A percentile compares a stretch with the other conserved stretches of the same genome.
phyloP scores from a whole-genome alignment of 495 filamentous ascomycete genomes.

The Xylaria telfairii region DNA sequence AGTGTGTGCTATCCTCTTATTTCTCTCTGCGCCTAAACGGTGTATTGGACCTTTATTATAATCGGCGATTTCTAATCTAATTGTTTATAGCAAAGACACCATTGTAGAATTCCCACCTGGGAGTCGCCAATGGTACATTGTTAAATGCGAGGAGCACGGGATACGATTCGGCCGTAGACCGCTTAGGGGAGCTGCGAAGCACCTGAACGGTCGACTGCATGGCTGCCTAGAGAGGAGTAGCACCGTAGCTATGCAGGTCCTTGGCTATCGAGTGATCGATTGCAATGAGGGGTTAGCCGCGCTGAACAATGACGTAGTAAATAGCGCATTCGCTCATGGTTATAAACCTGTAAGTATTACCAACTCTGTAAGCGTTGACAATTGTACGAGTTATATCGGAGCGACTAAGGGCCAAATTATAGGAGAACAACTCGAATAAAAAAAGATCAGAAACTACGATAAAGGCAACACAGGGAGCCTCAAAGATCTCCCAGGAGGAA shows the following conservation, averaged over 20 bases:
- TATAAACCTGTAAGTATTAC: conserved; percentile 42
- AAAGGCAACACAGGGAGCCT: background rate
- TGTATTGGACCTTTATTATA: background rate
- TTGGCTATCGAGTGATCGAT: conserved; percentile 46
- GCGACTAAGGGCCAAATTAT: background rate
- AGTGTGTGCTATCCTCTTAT: conserved; percentile 18
- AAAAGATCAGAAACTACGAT: background rate
- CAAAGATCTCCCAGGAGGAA: background rate
- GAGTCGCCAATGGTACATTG: conserved; percentile 44
- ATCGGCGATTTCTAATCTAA: background rate
- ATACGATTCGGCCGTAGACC: conserved; percentile 51
- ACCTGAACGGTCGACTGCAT: conserved; percentile 46
- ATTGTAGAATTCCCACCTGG: conserved; percentile 47
- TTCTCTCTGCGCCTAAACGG: background rate
- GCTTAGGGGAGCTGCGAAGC: conserved; percentile 49
- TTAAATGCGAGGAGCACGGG: conserved; percentile 50
- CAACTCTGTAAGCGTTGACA: conserved; percentile 5
- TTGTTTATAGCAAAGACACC: conserved; percentile 39
- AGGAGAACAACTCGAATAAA: background rate
- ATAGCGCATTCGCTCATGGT: conserved; percentile 35
- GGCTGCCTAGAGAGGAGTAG: conserved; percentile 42
- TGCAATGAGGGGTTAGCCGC: conserved; percentile 36
- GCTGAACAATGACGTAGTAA: conserved; percentile 45
- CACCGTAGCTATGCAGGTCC: conserved; percentile 36
- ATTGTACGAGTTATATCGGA: too few relatives aligned